phyloP scores from a whole-genome alignment of 2,329 filamentous ascomycete genomes.

The Dendryphion nanum region DNA sequence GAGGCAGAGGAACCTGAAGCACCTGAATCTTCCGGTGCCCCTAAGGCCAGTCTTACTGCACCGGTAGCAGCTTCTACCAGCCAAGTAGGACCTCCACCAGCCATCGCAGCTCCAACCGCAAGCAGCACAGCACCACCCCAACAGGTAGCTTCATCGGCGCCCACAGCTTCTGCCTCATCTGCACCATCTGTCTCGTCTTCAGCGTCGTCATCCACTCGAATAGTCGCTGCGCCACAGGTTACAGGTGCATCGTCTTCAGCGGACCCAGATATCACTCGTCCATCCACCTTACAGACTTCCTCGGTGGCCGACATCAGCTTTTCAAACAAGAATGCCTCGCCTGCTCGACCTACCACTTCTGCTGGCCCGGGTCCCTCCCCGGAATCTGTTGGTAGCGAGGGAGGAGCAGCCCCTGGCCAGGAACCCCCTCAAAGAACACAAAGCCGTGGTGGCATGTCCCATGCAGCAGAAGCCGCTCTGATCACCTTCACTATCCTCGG shows the following conservation, averaged over 20 bases:
- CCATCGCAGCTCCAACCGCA: background rate
- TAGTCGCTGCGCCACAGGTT: background rate
- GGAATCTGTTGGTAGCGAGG: background rate
- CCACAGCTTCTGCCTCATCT: background rate
- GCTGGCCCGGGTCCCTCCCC: background rate
- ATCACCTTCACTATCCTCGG: constrained; percentile 32
- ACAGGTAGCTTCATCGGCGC: background rate
- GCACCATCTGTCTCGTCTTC: background rate
- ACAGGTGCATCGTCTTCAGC: background rate
- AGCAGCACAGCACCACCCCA: background rate
- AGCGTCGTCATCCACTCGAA: background rate
- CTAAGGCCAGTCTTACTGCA: background rate
- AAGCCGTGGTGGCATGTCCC: constrained; percentile 15
- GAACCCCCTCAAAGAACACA: constrained; percentile 2
- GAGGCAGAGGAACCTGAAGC: background rate
- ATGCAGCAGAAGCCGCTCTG: constrained; percentile 29
- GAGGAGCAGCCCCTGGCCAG: constrained; percentile 4
- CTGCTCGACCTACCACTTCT: background rate
- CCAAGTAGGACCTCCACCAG: background rate
- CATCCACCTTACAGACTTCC: background rate
- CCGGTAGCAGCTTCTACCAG: background rate
- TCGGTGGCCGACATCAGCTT: background rate
- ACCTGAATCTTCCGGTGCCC: background rate
- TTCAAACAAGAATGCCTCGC: background rate
- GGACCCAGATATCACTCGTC: background rate